These are phyloP conservation scores for Septoria linicola DNA, from an alignment of 2,329 filamentous ascomycete species.

Conservation along the genomic window DNA sequence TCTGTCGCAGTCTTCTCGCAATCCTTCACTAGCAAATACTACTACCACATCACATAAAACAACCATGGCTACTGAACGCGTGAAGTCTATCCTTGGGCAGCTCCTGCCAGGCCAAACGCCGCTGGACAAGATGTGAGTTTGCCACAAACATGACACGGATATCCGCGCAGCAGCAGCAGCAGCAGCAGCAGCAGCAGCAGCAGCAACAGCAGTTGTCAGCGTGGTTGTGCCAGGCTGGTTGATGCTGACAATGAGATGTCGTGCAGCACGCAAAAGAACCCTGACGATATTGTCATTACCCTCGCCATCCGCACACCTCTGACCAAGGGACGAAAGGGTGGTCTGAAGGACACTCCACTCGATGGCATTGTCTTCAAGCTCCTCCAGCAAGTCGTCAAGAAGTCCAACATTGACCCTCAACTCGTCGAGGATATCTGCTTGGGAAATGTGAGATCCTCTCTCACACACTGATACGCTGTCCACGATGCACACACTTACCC, in stretches of 20 bases:
- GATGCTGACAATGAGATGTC: conserved; percentile 14
- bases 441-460: conserved; percentile 67
- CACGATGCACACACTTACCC: conserved; percentile 46
- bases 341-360: conserved; percentile 89
- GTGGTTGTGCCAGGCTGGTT: background rate
- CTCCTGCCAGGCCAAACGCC: conserved; percentile 68
- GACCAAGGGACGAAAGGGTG: conserved; percentile 84
- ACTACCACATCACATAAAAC: background rate
- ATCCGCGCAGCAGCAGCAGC: background rate
- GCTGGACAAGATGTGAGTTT: conserved; percentile 72
- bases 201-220: too few relatives aligned
- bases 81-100: conserved; percentile 85
- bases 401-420: conserved; percentile 38
- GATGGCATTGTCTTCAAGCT: conserved; percentile 85
- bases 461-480: conserved; percentile 41
- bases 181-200: too few relatives aligned
- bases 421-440: conserved; percentile 71
- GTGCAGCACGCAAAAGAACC: conserved; percentile 58
- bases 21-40: too few relatives aligned
- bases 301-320: conserved; percentile 87
- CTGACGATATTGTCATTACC: conserved; percentile 96
- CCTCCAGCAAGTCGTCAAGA: conserved; percentile 60
- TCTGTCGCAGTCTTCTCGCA: conserved; percentile 1
- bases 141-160: conserved; percentile 56
- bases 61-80: conserved; percentile 78